Base-by-base conservation (phyloP, 345 rosid genomes). In the Bruguiera parviflora region DNA sequence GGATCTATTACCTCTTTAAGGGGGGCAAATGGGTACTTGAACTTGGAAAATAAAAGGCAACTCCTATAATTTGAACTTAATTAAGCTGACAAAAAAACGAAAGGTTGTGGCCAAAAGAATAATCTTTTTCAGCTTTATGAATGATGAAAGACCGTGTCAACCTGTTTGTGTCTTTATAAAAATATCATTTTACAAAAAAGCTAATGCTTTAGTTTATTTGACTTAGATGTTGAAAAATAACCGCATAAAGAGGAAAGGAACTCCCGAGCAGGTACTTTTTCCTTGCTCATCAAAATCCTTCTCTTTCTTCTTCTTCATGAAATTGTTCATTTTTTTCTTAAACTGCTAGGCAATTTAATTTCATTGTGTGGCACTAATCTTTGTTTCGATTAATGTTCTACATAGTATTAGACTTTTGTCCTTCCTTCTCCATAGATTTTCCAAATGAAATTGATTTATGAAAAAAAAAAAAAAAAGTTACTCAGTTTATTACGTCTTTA, bases 111-210 rank as follows among this genome's bases (percentile, higher is more conserved):
- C 74, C 63, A 58, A 82, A 81, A 78, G 74, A 83, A 73, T 72
- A 78, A 43, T 62, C 70, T 52, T 43, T 59, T 63, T 77, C 85
- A 84, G 85, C 91, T 80, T 86, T 83, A 57, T 72, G 64, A 58
- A 64, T 68, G 59, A 65, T 78, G 72, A 56, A 62, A 63, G 60
- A 19, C 65, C 49, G 39, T 52, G 25, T 64, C 10, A 72, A 55
- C 24, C 29, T 33, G 10, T 33, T 33, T 33, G 37, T 33, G 7
- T 33, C 37, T 33, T 8, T 33, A 33, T 33, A 33, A 33, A 33
- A 33, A 6, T 33, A 7, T 33, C 37, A 33, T 33, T 33, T 33
- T 33, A 13, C 49, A 43, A 18, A 43, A 13, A 43, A 27, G 31
- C 5, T 13, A 22, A 27, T 25, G 5, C 21, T 21, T 8, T 63